Evolutionary conservation across 495 filamentous ascomycete genomes (phyloP), one percentile per base, ranked within the genome.

Genomic region (Talaromyces liani): DNA sequence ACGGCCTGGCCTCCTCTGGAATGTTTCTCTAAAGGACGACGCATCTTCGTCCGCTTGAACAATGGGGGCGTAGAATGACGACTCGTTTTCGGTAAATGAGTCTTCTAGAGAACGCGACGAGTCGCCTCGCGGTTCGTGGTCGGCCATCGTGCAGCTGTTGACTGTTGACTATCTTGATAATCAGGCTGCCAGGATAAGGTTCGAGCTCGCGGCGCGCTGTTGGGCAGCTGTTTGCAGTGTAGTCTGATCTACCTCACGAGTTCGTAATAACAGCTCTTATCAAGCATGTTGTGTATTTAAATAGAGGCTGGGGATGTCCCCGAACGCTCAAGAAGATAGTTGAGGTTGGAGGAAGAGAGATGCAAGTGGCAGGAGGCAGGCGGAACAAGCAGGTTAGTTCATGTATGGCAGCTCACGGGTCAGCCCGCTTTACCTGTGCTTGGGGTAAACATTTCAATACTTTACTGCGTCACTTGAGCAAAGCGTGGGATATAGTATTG

Each of bases 1-100:
- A 68, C 49, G 47, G 69, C 74, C 33, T 79, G 68, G 75, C 31
- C 62, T 20, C 45, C 53, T 53, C 20, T 51, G 62, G 33, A 39
- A 25, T 58, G 62, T 29, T 6, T 57, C 51, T 39, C 33, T 22
- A 18, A 25, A 12, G 6, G 29, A 36, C 45, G 51, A 47, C 16
- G 51, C 51, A 58, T 58, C 62, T 25, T 60, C 58, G 18, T 63
- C 62, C 16, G 62, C 25, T 36, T 55, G 36, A 10, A 55, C 45
- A 33, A 63, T 63, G 2, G 61, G 27, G 29, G 49, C 25, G 25
- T 57, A 63, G 12, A 12, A 6, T 6, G 62, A 36, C 5, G 51
- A 20, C 53, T 58, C 62, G 20, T 22, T 18, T 25, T 58, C 51
- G 5, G 34, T 14, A 6, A 12, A 10, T 10, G 33, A 54, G 33